A percentile compares a stretch with the other conserved stretches of the same genome.
Conservation (phyloP, 192 early-diverging fungal species). For the Coemansia sp. region DNA sequence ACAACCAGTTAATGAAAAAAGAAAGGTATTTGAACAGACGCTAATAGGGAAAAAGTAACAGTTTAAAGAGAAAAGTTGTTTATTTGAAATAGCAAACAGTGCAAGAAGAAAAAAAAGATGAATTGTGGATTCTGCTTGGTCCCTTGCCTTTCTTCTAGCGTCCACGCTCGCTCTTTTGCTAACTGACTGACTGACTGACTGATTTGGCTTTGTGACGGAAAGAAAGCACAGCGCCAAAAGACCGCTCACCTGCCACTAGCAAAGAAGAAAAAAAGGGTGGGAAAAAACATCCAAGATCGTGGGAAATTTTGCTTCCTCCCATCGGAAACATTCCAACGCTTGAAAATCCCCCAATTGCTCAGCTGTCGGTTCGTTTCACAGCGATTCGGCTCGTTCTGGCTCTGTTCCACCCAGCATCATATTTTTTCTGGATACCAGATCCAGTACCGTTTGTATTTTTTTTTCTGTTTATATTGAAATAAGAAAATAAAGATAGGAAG, state of each 20-base stretch:
- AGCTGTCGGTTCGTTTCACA: neutral
- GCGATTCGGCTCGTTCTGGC: neutral
- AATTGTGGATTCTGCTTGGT: neutral
- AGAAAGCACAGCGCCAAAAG: neutral
- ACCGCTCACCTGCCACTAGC: neutral
- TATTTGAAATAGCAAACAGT: neutral
- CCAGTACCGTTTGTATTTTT: too few species aligned
- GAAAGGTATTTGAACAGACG: neutral
- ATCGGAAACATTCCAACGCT: neutral
- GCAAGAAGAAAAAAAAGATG: neutral
- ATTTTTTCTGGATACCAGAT: too few species aligned
- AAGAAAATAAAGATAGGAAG: neutral
- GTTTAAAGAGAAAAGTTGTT: too few species aligned
- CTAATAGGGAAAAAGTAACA: neutral
- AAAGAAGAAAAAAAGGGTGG: constrained; percentile 1
- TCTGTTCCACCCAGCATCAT: too few species aligned
- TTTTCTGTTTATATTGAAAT: neutral
- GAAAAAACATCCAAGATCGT: constrained; percentile 4
- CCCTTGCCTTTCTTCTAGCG: neutral
- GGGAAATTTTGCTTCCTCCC: neutral
- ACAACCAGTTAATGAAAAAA: neutral
- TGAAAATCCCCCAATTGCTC: neutral
- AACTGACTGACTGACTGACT: too few species aligned
- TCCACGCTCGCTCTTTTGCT: neutral
- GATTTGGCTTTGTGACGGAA: neutral